Conservation (phyloP, 352 stramenopile genomes). For the Phytophthora vignae region DNA sequence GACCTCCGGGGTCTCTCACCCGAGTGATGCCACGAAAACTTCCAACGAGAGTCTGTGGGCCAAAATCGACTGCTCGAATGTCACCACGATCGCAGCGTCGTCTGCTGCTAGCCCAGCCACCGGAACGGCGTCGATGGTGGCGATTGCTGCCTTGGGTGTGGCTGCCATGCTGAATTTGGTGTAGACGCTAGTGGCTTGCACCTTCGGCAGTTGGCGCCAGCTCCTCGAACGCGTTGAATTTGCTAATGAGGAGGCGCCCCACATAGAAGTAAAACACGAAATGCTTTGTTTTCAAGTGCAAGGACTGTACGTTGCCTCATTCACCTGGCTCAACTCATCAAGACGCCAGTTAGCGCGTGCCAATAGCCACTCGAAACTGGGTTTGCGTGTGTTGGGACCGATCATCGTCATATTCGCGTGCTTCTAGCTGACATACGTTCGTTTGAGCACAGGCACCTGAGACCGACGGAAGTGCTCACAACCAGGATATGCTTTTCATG, state of each 20-base stretch:
- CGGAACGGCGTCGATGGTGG: not conserved
- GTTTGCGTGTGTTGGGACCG: not conserved
- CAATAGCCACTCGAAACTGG: not conserved
- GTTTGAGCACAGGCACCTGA: not conserved
- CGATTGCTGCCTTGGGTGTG: conserved; percentile 10
- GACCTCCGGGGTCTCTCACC: conserved; percentile 39
- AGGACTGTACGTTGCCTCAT: not conserved
- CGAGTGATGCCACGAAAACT: conserved; percentile 32
- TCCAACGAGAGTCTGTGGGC: conserved; percentile 37
- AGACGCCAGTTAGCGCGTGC: conserved; percentile 2
- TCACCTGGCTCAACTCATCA: not conserved
- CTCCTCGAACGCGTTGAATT: not conserved
- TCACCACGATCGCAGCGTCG: conserved; percentile 18
- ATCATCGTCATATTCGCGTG: conserved; percentile 5
- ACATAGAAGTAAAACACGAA: not conserved
- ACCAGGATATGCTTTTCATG: not conserved
- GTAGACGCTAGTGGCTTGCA: not conserved
- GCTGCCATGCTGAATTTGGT: conserved; percentile 18
- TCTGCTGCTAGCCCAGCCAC: conserved; percentile 13
- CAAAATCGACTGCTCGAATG: conserved; percentile 34
- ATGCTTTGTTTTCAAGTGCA: not conserved
- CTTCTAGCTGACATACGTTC: not conserved
- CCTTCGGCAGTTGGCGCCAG: not conserved
- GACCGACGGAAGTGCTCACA: not conserved
- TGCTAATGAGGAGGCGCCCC: not conserved